phyloP scores from a whole-genome alignment of 1,139 yeast genomes.

The Schizosaccharomyces versatilis region DNA sequence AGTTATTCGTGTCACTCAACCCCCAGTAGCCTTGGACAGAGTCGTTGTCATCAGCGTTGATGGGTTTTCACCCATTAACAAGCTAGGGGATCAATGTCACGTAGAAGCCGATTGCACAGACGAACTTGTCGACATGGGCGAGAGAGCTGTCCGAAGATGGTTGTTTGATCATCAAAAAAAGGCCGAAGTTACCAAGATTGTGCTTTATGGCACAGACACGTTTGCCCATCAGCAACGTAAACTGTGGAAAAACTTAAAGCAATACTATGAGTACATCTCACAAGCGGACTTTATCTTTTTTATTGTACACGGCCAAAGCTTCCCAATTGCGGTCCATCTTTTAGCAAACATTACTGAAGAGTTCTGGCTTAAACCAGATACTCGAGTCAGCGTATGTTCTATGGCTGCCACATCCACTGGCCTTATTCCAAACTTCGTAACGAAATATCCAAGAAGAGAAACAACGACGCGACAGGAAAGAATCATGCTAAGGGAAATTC shows the following conservation, averaged over 20 bases:
- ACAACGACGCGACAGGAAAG: constrained; percentile 49
- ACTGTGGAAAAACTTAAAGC: constrained; percentile 46
- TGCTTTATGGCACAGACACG: constrained; percentile 77
- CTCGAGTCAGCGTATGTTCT: constrained; percentile 49
- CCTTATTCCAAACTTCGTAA: constrained; percentile 29
- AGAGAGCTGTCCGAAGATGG: constrained; percentile 33
- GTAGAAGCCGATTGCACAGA: constrained; percentile 85
- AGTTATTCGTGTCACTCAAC: background rate
- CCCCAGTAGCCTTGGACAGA: constrained; percentile 17
- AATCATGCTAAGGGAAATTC: background rate
- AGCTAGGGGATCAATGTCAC: constrained; percentile 68
- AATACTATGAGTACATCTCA: constrained; percentile 48
- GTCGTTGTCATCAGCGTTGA: constrained; percentile 78
- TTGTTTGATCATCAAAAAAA: constrained; percentile 35
- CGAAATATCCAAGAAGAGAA: constrained; percentile 15
- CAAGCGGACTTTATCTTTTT: constrained; percentile 68
- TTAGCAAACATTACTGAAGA: constrained; percentile 54
- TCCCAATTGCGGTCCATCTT: constrained; percentile 69
- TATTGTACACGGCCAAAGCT: constrained; percentile 90
- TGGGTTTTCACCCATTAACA: constrained; percentile 78
- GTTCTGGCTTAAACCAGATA: constrained; percentile 23
- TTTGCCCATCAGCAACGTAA: constrained; percentile 62
- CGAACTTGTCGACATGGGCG: constrained; percentile 73
- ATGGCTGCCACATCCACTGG: constrained; percentile 95
- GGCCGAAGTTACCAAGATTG: constrained; percentile 64